Percentiles rank a stretch among this genome's conserved stretches.
These are phyloP conservation scores for Bothriochloa decipiens DNA, from an alignment of 176 grass and related monocot genomes.

Conservation along the genomic window DNA sequence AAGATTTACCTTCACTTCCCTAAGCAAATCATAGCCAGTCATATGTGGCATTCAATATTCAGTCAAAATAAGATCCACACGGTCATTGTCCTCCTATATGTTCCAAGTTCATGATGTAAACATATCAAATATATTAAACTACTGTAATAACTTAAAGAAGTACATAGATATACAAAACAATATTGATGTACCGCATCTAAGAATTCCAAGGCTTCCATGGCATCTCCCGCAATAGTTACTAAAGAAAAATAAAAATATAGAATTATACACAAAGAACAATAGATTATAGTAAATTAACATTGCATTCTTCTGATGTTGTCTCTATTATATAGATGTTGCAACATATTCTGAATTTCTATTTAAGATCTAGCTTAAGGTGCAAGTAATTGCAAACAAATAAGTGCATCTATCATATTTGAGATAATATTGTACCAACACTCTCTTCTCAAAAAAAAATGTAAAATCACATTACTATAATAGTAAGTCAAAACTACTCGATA, in stretches of 20 bases:
- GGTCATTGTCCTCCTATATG: not conserved
- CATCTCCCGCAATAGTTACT: not conserved
- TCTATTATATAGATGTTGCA: not conserved
- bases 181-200: not conserved
- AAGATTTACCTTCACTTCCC: constrained; percentile 4
- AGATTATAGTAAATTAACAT: not conserved
- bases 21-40: constrained; percentile 13
- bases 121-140: not conserved
- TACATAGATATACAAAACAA: not conserved
- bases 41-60: not conserved
- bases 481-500: not conserved
- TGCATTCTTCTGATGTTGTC: not conserved
- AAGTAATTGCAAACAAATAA: not conserved
- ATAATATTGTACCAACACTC: not conserved
- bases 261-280: not conserved
- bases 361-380: not conserved
- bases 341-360: not conserved
- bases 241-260: not conserved
- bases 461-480: not conserved
- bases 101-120: not conserved
- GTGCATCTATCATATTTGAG: not conserved
- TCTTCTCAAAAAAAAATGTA: not conserved
- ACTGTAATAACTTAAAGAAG: not conserved
- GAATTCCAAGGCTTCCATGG: not conserved
- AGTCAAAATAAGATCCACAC: not conserved